phyloP scores from a whole-genome alignment of 2,329 filamentous ascomycete species.

The Sordariomycetes sp. region DNA sequence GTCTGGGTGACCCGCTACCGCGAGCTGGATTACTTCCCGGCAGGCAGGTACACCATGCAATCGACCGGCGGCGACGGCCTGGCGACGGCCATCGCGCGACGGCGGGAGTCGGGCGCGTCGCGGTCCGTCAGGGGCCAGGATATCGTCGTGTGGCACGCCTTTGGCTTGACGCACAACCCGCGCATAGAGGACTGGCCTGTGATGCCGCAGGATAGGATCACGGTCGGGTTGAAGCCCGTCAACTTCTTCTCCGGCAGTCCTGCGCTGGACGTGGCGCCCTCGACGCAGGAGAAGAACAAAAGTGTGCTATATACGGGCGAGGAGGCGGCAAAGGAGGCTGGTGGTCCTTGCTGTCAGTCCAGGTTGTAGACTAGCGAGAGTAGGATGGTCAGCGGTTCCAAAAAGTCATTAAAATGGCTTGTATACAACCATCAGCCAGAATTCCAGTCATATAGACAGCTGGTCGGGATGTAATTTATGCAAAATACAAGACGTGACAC shows the following conservation, averaged over 20 bases:
- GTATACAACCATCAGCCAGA: no score
- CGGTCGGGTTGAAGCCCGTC: constrained; percentile 34
- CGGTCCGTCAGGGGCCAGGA: constrained; percentile 31
- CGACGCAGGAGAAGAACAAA: constrained; percentile 12
- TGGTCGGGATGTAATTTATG: no score
- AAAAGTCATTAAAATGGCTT: no score
- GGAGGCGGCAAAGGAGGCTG: not conserved
- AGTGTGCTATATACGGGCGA: constrained; percentile 13
- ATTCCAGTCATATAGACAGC: no score
- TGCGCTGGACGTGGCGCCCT: constrained; percentile 26
- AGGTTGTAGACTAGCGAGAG: no score
- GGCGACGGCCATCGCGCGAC: constrained; percentile 22
- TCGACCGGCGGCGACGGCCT: constrained; percentile 27
- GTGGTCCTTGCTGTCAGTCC: not conserved
- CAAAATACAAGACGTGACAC: no score
- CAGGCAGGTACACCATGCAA: constrained; percentile 29
- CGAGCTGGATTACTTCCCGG: constrained; percentile 27
- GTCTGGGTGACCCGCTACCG: constrained; percentile 30
- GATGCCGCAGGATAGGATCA: constrained; percentile 49
- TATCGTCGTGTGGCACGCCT: constrained; percentile 44
- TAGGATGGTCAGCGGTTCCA: no score
- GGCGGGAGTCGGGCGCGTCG: constrained; percentile 18
- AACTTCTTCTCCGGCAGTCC: constrained; percentile 41
- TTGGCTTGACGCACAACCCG: constrained; percentile 51
- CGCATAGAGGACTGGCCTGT: constrained; percentile 55